Percentiles rank a stretch among this genome's conserved stretches.
Conservation (phyloP, 1,139 yeast species). For the Candida sp. region DNA sequence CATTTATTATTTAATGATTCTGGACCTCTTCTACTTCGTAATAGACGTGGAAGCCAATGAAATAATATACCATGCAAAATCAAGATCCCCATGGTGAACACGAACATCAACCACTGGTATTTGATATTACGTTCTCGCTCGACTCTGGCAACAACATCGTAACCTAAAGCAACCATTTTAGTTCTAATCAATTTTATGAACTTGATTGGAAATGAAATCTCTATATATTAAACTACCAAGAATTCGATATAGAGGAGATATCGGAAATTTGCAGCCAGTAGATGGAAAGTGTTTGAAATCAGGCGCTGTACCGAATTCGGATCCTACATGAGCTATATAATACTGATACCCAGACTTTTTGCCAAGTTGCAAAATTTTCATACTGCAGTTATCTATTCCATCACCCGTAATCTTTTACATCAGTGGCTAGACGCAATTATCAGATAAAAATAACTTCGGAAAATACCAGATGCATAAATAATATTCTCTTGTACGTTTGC, state of each 20-base stretch:
- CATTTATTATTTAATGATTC: slow-evolving; percentile 5
- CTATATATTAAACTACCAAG: background rate
- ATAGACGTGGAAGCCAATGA: slow-evolving; percentile 36
- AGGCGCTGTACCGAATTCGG: background rate
- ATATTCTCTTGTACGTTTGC: background rate
- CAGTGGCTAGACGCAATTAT: background rate
- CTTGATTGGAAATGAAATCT: too few species aligned
- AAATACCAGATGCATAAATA: background rate
- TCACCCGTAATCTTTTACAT: background rate
- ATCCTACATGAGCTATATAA: background rate
- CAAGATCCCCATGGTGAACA: slow-evolving; percentile 21
- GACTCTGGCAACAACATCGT: slow-evolving; percentile 27
- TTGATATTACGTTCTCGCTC: slow-evolving; percentile 29
- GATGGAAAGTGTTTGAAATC: background rate
- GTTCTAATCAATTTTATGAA: too few species aligned
- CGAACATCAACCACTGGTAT: slow-evolving; percentile 33
- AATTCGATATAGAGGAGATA: background rate
- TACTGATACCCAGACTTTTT: background rate
- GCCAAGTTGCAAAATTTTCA: background rate
- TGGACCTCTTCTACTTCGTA: slow-evolving; percentile 10
- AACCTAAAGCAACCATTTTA: slow-evolving; percentile 24
- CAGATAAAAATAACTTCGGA: slow-evolving; percentile 1
- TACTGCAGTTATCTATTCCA: background rate
- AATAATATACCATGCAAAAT: slow-evolving; percentile 37
- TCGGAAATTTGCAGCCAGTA: slow-evolving; percentile 2